These are phyloP conservation scores for Fusarium tricinctum DNA, from an alignment of 2,329 filamentous ascomycete genomes.

Conservation along the genomic window DNA sequence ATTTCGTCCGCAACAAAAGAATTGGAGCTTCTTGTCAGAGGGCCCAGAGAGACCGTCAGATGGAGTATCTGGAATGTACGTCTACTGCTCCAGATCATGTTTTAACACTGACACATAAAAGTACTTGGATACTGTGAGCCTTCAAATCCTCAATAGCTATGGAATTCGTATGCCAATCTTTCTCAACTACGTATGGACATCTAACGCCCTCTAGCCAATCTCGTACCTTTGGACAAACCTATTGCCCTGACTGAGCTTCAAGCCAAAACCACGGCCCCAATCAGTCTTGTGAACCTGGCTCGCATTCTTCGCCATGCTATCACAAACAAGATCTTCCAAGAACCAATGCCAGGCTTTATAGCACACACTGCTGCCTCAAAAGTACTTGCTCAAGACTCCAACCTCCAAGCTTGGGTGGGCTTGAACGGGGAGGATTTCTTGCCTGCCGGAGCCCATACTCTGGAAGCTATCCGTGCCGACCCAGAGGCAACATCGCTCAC, in stretches of 20 bases:
- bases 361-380: slow-evolving; percentile 69
- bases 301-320: slow-evolving; percentile 69
- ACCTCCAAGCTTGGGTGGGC: slow-evolving; percentile 67
- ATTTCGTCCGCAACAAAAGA: slow-evolving; percentile 65
- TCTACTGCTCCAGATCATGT: slow-evolving; percentile 13
- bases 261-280: slow-evolving; percentile 54
- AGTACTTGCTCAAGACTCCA: slow-evolving; percentile 62
- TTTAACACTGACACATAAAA: slow-evolving; percentile 47
- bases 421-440: slow-evolving; percentile 69
- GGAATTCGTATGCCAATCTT: slow-evolving; percentile 59
- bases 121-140: slow-evolving; percentile 65
- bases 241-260: slow-evolving; percentile 63
- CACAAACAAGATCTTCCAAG: slow-evolving; percentile 69
- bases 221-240: slow-evolving; percentile 63
- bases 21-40: slow-evolving; percentile 62
- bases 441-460: slow-evolving; percentile 62
- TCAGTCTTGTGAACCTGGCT: slow-evolving; percentile 64
- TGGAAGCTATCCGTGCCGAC: slow-evolving; percentile 60
- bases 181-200: not conserved
- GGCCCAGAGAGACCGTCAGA: slow-evolving; percentile 65
- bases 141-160: slow-evolving; percentile 66
- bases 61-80: slow-evolving; percentile 67
- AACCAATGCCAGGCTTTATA: slow-evolving; percentile 64
- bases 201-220: slow-evolving; percentile 57
- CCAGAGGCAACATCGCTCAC: slow-evolving; percentile 64